phyloP scores from a whole-genome alignment of 495 filamentous ascomycete genomes.

The Aspergillus diversus region DNA sequence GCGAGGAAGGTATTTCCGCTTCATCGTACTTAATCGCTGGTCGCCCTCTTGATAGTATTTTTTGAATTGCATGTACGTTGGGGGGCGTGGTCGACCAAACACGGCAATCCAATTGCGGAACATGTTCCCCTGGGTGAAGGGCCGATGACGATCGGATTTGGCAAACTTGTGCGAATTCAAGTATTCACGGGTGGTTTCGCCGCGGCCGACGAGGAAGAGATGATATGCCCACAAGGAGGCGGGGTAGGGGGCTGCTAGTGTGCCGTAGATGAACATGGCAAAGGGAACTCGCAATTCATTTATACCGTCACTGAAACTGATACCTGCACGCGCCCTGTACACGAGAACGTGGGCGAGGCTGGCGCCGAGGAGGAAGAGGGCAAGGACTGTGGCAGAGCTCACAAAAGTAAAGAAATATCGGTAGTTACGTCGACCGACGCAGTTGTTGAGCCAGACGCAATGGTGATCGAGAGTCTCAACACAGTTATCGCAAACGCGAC shows the following conservation, averaged over 20 bases:
- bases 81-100: constrained; percentile 79
- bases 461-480: constrained; percentile 98
- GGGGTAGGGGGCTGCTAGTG: constrained; percentile 78
- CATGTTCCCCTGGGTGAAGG: constrained; percentile 79
- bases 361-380: constrained; percentile 73
- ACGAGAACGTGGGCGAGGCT: constrained; percentile 79
- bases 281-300: constrained; percentile 76
- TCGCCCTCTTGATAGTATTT: constrained; percentile 75
- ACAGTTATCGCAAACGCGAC: constrained; percentile 94
- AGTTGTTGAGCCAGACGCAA: constrained; percentile 99
- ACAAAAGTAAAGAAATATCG: constrained; percentile 96
- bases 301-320: constrained; percentile 70
- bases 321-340: constrained; percentile 60
- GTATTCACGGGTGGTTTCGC: constrained; percentile 95
- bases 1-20: constrained; percentile 55
- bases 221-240: constrained; percentile 85
- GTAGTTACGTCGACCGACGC: constrained; percentile 95
- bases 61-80: constrained; percentile 92
- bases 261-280: constrained; percentile 83
- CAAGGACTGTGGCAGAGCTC: constrained; percentile 71
- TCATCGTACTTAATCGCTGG: constrained; percentile 73
- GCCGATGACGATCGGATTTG: constrained; percentile 87
- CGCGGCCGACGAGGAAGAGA: constrained; percentile 82
- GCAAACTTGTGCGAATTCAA: constrained; percentile 93
- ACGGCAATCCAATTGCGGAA: constrained; percentile 82